Base-by-base conservation (phyloP, 2,329 filamentous ascomycete genomes). In the Cordyceps militaris region DNA sequence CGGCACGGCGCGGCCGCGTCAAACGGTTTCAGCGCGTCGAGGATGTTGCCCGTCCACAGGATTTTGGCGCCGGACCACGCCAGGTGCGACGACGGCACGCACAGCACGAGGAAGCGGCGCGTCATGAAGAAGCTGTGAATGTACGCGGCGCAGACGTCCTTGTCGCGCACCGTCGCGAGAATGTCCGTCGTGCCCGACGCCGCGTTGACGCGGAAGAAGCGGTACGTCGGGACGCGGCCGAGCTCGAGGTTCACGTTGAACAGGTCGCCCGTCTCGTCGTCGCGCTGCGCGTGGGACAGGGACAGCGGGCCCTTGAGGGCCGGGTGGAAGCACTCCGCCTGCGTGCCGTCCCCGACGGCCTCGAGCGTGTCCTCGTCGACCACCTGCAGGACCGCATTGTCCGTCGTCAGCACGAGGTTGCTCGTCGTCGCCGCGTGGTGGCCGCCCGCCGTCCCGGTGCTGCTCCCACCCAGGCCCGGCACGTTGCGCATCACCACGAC, bases 41-140 rank as follows among this genome's bases (percentile, higher is more conserved):
- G 65, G 0, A 91, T 67, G 66, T 88, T 89, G 19, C 80, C 71
- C 34, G 83, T 73, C 74, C 80, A 85, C 0, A 85, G 67, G 7
- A 88, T 74, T 10, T 74, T 75, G 2, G 82, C 59, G 0, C 86
- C 87, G 16, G 70, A 71, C 51, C 69, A 71, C 4, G 73, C 75
- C 38, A 83, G 74, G 64, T 84, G 81, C 1, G 84, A 77, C 30
- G 81, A 82, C 71, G 86, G 89, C 0, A 91, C 72, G 66, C 85
- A 88, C 6, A 92, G 73, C 1, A 91, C 70, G 7, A 89, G 80
- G 65, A 84, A 87, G 62, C 82, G 79, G 16, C 79, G 71, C 0
- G 86, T 85, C 28, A 91, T 69, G 63, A 88, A 87, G 61, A 90
- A 76, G 1, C 86, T 89, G 71, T 91, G 88, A 13, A 91, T 79